phyloP scores from a whole-genome alignment of 164 flowering plant species.

The Aristolochia californica region DNA sequence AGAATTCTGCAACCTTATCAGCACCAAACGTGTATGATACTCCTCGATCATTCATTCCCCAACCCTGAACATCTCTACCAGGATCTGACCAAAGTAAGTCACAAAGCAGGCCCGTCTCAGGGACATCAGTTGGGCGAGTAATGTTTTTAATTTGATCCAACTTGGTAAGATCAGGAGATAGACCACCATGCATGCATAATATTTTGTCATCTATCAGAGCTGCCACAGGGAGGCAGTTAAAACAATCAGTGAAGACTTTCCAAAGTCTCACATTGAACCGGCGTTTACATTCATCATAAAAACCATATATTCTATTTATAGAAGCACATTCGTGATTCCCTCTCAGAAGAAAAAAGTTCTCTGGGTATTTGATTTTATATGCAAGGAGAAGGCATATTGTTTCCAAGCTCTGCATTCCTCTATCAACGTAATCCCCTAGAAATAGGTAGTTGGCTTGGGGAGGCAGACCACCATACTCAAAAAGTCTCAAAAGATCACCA shows the following conservation, averaged over 20 bases:
- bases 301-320: constrained; percentile 76
- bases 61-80: constrained; percentile 47
- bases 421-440: constrained; percentile 81
- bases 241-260: constrained; percentile 69
- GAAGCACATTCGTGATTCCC: constrained; percentile 86
- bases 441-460: constrained; percentile 70
- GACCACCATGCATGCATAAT: constrained; percentile 92
- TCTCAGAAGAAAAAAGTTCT: constrained; percentile 64
- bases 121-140: constrained; percentile 69
- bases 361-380: constrained; percentile 74
- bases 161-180: constrained; percentile 61
- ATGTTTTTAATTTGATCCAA: constrained; percentile 62
- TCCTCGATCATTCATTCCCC: constrained; percentile 86
- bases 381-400: constrained; percentile 80
- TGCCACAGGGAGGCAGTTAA: constrained; percentile 83
- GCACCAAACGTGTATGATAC: constrained; percentile 80
- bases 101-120: constrained; percentile 76
- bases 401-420: constrained; percentile 80
- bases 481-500: constrained; percentile 63
- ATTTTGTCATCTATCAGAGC: constrained; percentile 80
- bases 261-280: constrained; percentile 72
- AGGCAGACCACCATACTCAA: constrained; percentile 78
- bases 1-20: constrained; percentile 61
- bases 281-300: constrained; percentile 84
- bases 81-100: constrained; percentile 94